Conservation (phyloP, 2,329 filamentous ascomycete genomes). For the Calonectria pteridis region DNA sequence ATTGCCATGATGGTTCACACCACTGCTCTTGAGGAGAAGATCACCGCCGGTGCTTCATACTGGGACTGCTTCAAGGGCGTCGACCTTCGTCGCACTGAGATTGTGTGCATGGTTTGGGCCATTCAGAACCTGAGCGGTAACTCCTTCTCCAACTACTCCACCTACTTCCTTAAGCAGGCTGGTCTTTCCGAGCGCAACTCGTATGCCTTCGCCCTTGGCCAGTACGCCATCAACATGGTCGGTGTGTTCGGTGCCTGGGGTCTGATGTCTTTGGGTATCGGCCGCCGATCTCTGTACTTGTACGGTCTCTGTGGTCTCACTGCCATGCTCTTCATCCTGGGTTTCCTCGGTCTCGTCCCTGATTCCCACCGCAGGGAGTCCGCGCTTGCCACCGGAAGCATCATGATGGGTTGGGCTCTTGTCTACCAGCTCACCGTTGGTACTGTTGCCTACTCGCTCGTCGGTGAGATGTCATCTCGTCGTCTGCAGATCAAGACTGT, state of each 20-base stretch:
- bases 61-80: constrained; percentile 86
- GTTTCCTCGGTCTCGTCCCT: constrained; percentile 83
- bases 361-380: constrained; percentile 68
- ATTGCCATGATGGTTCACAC: constrained; percentile 95
- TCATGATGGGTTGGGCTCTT: constrained; percentile 87
- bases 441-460: constrained; percentile 90
- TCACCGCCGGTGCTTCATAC: constrained; percentile 80
- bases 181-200: constrained; percentile 65
- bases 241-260: constrained; percentile 87
- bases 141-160: constrained; percentile 75
- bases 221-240: constrained; percentile 80
- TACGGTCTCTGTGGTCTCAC: constrained; percentile 81
- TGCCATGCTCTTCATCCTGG: constrained; percentile 83
- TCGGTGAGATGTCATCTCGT: constrained; percentile 85
- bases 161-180: constrained; percentile 72
- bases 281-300: constrained; percentile 81
- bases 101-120: constrained; percentile 74
- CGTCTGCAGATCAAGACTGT: constrained; percentile 93
- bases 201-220: constrained; percentile 72
- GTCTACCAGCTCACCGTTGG: constrained; percentile 90
- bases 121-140: constrained; percentile 75
- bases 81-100: constrained; percentile 81
- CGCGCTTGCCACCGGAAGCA: constrained; percentile 82
- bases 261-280: constrained; percentile 80
- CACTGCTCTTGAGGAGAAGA: constrained; percentile 81